Evolutionary conservation across 2,329 filamentous ascomycete species (phyloP).

Genomic region (Fusarium chaquense): DNA sequence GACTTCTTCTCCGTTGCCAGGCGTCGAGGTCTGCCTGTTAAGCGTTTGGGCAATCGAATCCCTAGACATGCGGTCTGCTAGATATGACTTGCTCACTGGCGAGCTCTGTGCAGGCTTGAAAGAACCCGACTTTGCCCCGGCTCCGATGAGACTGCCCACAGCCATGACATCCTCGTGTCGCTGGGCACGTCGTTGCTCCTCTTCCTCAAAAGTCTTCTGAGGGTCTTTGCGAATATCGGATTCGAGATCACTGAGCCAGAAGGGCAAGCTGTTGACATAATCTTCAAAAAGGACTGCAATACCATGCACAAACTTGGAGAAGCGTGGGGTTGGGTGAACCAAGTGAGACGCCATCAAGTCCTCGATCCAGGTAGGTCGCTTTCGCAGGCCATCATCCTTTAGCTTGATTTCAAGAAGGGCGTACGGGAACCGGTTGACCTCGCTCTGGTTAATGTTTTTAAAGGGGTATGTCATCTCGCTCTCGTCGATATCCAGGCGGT

Average conservation of each 20-base stretch:
- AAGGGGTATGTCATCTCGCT: conserved; percentile 88
- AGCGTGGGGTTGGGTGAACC: conserved; percentile 87
- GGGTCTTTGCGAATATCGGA: conserved; percentile 95
- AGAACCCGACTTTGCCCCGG: conserved; percentile 64
- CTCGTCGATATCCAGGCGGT: conserved; percentile 89
- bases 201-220: conserved; percentile 88
- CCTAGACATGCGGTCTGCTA: conserved; percentile 66
- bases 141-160: conserved; percentile 87
- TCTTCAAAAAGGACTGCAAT: conserved; percentile 93
- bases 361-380: conserved; percentile 85
- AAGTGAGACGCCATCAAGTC: conserved; percentile 94
- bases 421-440: conserved; percentile 90
- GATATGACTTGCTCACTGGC: conserved; percentile 74
- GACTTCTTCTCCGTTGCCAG: conserved; percentile 50
- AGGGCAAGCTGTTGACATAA: conserved; percentile 94
- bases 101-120: conserved; percentile 74
- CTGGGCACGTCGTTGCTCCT: conserved; percentile 85
- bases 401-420: conserved; percentile 94
- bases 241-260: conserved; percentile 94
- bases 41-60: conserved; percentile 50
- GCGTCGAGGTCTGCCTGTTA: conserved; percentile 44
- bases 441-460: conserved; percentile 85
- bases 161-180: conserved; percentile 88
- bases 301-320: conserved; percentile 97
- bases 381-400: conserved; percentile 72